These are phyloP conservation scores for Trichosanthes truncata DNA, from an alignment of 306 rosid genomes.

Conservation along the genomic window DNA sequence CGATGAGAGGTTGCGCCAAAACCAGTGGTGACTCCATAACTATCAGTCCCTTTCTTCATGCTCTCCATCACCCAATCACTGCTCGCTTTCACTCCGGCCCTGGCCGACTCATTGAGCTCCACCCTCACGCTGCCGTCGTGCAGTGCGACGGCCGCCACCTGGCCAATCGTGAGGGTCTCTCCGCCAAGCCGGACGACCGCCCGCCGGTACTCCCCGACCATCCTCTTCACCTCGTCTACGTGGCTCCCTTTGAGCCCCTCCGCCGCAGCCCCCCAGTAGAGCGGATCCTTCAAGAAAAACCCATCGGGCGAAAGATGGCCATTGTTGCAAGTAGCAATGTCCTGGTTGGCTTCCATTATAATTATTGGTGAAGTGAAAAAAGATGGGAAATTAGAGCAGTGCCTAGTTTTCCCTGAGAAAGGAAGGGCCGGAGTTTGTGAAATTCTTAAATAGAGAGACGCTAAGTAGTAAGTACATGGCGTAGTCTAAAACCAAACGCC, in stretches of 20 bases:
- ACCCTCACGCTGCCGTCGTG: not conserved
- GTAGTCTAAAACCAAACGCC: not conserved
- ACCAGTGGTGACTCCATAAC: constrained; percentile 1
- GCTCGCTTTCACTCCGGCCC: not conserved
- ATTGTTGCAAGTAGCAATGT: not conserved
- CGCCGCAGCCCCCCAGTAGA: not conserved
- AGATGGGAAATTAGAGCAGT: too few species aligned
- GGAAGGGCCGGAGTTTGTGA: not conserved
- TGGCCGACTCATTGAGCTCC: not conserved
- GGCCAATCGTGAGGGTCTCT: not conserved
- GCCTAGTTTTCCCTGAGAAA: not conserved
- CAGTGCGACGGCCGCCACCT: constrained; percentile 1
- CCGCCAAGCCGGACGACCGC: not conserved
- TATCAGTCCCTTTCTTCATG: not conserved
- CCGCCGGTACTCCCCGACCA: constrained; percentile 1
- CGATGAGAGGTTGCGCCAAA: not conserved
- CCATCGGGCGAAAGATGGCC: not conserved
- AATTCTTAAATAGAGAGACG: not conserved
- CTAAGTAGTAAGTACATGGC: too few species aligned
- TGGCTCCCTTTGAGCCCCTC: not conserved
- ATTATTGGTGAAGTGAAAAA: not conserved
- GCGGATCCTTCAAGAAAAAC: not conserved
- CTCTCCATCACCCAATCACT: constrained; percentile 8
- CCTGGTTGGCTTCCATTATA: not conserved
- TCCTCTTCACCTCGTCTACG: constrained; percentile 7